Conservation (phyloP, 108 stramenopile species). For the Schizochytrium sp. region DNA sequence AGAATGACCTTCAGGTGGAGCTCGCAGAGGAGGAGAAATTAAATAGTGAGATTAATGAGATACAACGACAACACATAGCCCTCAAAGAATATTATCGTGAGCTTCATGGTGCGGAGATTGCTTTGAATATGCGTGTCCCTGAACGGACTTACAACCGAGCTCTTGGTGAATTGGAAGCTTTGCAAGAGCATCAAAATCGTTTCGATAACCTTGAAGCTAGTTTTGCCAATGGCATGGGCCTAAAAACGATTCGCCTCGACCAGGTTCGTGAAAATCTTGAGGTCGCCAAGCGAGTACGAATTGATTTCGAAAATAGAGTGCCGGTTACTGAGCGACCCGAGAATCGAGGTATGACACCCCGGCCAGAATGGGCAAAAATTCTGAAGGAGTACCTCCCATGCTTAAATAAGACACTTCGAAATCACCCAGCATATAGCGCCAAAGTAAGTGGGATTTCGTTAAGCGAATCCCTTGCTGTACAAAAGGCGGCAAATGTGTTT, state of each 20-base stretch:
- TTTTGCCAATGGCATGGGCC: neutral
- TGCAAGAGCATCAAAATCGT: neutral
- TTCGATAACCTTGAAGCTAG: neutral
- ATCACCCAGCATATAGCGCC: neutral
- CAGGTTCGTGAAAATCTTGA: constrained; percentile 33
- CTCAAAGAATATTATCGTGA: constrained; percentile 20
- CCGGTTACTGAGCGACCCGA: constrained; percentile 24
- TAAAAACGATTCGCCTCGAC: constrained; percentile 37
- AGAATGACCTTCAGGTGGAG: neutral
- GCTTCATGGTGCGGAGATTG: neutral
- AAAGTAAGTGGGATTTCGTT: neutral
- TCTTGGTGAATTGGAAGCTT: neutral
- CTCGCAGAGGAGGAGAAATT: neutral
- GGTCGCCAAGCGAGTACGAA: neutral
- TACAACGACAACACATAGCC: neutral
- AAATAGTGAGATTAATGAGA: neutral
- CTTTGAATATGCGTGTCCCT: neutral
- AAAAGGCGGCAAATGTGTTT: neutral
- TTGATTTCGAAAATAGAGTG: neutral
- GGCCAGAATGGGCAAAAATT: constrained; percentile 20
- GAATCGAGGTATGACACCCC: constrained; percentile 37
- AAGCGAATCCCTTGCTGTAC: constrained; percentile 6
- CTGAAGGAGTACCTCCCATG: neutral
- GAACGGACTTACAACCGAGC: neutral
- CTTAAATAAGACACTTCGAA: constrained; percentile 4